phyloP scores from a whole-genome alignment of 257 asterid species.

The Capsicum rhomboideum region DNA sequence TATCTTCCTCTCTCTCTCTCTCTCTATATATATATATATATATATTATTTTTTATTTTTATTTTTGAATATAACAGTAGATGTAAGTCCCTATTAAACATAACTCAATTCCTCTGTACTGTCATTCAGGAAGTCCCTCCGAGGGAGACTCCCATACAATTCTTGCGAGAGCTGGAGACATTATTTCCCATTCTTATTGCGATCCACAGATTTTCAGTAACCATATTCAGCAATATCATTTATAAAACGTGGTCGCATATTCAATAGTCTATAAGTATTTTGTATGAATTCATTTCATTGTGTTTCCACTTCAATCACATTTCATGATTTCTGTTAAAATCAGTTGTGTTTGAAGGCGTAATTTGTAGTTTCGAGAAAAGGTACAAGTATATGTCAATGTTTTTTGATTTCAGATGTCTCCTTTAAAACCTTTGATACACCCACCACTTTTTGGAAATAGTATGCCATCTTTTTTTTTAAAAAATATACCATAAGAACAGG shows the following conservation, averaged over 20 bases:
- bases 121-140: neutral
- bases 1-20: no score
- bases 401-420: neutral
- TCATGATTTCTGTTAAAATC: neutral
- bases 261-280: neutral
- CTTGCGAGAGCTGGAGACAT: neutral
- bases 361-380: neutral
- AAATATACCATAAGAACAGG: neutral
- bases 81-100: neutral
- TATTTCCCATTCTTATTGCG: neutral
- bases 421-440: neutral
- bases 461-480: neutral
- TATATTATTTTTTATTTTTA: neutral
- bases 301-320: neutral
- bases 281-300: neutral
- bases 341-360: neutral
- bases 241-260: neutral
- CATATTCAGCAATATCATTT: neutral
- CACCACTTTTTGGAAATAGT: neutral
- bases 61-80: neutral
- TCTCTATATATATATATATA: no score
- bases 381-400: neutral
- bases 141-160: neutral
- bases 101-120: neutral
- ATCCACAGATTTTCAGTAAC: neutral